Conservation (phyloP, 2,329 filamentous ascomycete genomes). For the Dactylellina leptospora region DNA sequence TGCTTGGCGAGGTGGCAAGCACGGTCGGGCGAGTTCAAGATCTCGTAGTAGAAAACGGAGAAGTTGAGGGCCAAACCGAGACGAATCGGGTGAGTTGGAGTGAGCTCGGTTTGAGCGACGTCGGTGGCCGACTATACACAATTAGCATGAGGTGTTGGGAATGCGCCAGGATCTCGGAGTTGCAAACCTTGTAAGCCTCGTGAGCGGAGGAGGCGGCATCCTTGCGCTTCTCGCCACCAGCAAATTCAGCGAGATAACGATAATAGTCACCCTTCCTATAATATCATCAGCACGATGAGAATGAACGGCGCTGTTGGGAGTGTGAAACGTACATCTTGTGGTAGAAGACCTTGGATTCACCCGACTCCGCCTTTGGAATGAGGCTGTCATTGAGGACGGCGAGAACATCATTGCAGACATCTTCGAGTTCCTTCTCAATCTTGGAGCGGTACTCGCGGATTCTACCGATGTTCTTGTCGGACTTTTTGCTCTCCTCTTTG, state of each 20-base stretch:
- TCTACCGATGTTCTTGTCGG: conserved; percentile 83
- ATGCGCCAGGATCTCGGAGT: conserved; percentile 14
- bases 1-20: conserved; percentile 98
- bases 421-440: conserved; percentile 95
- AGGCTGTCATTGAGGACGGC: conserved; percentile 93
- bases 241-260: conserved; percentile 98
- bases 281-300: conserved; percentile 11
- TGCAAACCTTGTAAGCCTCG: conserved; percentile 85
- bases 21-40: conserved; percentile 96
- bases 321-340: conserved; percentile 86
- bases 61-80: conserved; percentile 93
- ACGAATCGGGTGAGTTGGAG: conserved; percentile 91
- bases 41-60: conserved; percentile 99
- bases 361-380: conserved; percentile 90
- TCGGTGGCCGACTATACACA: conserved; percentile 75
- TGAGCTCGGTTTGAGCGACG: conserved; percentile 86
- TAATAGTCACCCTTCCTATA: conserved; percentile 98
- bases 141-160: not conserved
- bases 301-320: not conserved
- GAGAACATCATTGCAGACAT: conserved; percentile 97
- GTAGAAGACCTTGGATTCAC: conserved; percentile 99
- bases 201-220: conserved; percentile 90
- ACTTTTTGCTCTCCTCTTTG: conserved; percentile 99
- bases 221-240: conserved; percentile 93
- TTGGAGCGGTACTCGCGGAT: conserved; percentile 99